phyloP scores from a whole-genome alignment of 768 basidiomycete genomes.

The Chalciporus pseudorubinellus region DNA sequence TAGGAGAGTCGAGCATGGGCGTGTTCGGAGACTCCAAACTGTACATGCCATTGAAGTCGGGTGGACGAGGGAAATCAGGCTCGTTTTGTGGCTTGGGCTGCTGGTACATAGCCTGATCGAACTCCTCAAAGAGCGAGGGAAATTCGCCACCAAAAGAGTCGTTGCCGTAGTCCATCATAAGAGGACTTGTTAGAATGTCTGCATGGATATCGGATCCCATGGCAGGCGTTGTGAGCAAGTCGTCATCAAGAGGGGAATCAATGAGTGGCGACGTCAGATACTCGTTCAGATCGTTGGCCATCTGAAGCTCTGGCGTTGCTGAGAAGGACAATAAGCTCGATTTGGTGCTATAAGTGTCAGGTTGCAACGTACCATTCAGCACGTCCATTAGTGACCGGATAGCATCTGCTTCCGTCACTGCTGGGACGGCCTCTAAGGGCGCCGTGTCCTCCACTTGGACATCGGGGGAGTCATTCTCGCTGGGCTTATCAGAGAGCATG shows the following conservation, averaged over 20 bases:
- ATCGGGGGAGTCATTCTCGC: slow-evolving; percentile 35
- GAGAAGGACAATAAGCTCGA: neutral
- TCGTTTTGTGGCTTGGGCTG: slow-evolving; percentile 14
- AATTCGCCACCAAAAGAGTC: slow-evolving; percentile 33
- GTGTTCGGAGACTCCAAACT: slow-evolving; percentile 49
- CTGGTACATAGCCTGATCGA: slow-evolving; percentile 15
- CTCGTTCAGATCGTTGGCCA: slow-evolving; percentile 38
- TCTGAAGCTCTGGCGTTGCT: slow-evolving; percentile 41
- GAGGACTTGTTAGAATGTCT: slow-evolving; percentile 43
- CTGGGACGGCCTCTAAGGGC: slow-evolving; percentile 21
- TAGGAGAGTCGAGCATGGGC: slow-evolving; percentile 44
- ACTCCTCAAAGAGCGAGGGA: slow-evolving; percentile 33
- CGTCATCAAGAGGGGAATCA: slow-evolving; percentile 47
- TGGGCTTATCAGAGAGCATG: slow-evolving; percentile 59
- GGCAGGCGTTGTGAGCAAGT: slow-evolving; percentile 43
- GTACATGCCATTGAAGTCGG: slow-evolving; percentile 40
- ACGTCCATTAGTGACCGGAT: slow-evolving; percentile 40
- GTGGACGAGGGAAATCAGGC: slow-evolving; percentile 10
- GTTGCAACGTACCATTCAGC: slow-evolving; percentile 33
- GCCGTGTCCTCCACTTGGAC: slow-evolving; percentile 32
- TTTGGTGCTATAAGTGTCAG: rapidly evolving
- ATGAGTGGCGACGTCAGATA: slow-evolving; percentile 47
- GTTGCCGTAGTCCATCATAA: slow-evolving; percentile 34
- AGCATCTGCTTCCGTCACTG: slow-evolving; percentile 28
- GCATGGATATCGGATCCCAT: slow-evolving; percentile 36